Base-by-base conservation (phyloP, 768 basidiomycete species). In the Rhodotorula kratochvilovae region DNA sequence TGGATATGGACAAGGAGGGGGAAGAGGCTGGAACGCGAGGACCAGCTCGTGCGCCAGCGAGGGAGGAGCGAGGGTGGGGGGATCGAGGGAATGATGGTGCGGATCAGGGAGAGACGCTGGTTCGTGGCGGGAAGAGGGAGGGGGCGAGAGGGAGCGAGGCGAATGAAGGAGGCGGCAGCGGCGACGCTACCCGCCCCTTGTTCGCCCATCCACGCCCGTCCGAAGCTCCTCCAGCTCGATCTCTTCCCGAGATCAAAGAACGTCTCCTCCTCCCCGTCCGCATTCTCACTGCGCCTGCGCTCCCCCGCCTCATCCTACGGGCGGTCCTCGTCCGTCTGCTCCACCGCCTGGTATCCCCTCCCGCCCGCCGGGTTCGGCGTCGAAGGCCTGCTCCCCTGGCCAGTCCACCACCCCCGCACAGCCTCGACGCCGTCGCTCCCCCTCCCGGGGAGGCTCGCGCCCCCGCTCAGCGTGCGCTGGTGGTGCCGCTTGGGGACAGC, bases 401-500 rank as follows among this genome's bases (percentile, higher is more conserved):
- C 54, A 3, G 6, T 39, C 66, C 66, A 68, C 71, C 66, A 72
- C 42, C 50, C 62, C 45, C 43, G 23, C 3, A 68, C 35, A 16
- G 54, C 67, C 35, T 61, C 43, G 19, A 61, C 58, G 15, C 71
- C 71, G 2, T 35, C 35, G 31, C 66, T 63, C 16, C 66, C 66
- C 29, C 46, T 33, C 2, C 71, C 71, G 19, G 67, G 67, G 27
- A 72, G 29, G 36, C 58, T 61, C 48, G 67, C 67, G n/a, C n/a
- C 21, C 6, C 71, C 71, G 17, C 42, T 48, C 17, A 62, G 56
- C 60, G 78, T 85, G 89, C 79, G 85, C 89, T 80, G 85, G 86
- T 77, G 84, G 86, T 81, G 87, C 91, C 71, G 85, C 84, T 53
- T 87, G 43, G 7, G n/a, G 13, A 50, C 48, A 7, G 23, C 48